Evolutionary conservation across 1,139 yeast genomes (phyloP).

Genomic region (Diutina ranongensis): DNA sequence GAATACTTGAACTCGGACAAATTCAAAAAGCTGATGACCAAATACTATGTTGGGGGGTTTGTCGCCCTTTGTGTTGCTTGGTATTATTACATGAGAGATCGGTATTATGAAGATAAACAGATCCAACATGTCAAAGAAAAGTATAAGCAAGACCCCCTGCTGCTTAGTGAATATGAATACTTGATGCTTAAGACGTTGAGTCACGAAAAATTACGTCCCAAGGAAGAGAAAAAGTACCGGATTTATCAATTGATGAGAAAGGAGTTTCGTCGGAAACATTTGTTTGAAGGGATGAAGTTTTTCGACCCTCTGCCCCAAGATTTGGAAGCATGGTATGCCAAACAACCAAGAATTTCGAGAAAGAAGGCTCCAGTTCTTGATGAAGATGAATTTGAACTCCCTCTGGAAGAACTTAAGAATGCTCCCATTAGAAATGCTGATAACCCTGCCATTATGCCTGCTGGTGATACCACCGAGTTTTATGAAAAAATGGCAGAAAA

Average conservation of each 20-base stretch:
- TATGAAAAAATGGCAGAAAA: conserved; percentile 70
- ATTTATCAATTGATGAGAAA: conserved; percentile 43
- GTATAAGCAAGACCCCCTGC: conserved; percentile 25
- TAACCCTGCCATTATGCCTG: conserved; percentile 40
- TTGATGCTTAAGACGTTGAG: conserved; percentile 46
- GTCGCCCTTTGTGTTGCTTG: conserved; percentile 46
- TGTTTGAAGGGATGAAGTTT: conserved; percentile 30
- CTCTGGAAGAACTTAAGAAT: conserved; percentile 10
- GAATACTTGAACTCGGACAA: conserved; percentile 24
- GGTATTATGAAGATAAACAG: conserved; percentile 56
- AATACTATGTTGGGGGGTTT: conserved; percentile 48
- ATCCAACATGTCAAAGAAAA: conserved; percentile 33
- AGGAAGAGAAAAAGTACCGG: conserved; percentile 42
- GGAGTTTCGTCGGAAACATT: conserved; percentile 36
- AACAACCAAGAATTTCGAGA: conserved; percentile 20
- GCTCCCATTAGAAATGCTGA: conserved; percentile 16
- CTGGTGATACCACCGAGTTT: conserved; percentile 75
- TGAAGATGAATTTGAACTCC: neutral
- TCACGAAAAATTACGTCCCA: conserved; percentile 39
- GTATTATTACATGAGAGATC: conserved; percentile 54
- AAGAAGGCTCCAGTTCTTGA: conserved; percentile 1
- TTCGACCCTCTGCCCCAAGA: conserved; percentile 44
- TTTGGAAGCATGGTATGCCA: conserved; percentile 34
- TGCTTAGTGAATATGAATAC: conserved; percentile 49
- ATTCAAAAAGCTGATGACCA: conserved; percentile 29